Evolutionary conservation across 2,329 filamentous ascomycete genomes (phyloP), one percentile per base, ranked within the genome.

Genomic region (Aspergillus sojae): DNA sequence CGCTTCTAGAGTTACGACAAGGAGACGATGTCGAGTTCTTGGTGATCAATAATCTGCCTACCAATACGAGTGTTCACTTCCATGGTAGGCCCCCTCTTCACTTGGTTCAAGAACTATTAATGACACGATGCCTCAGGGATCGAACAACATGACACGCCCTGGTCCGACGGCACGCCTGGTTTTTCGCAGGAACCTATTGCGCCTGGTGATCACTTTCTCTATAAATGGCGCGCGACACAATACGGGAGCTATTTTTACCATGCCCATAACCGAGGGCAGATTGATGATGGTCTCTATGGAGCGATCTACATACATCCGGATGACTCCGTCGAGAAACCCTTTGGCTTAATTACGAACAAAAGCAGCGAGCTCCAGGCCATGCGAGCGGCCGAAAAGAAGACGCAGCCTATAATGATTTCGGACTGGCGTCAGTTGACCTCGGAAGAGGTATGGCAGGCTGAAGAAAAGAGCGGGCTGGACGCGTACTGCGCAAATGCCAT

Each of bases 191-290:
- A 75, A 3, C 75, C 81, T 7, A 86, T 88, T 61, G 70, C 75
- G 6, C 80, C 85, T 0, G 82, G 83, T 6, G 71, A 69, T 3
- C 78, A 71, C 48, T 88, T 84, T 68, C 77, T 78, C 0, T 85
- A 88, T 70, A 77, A 77, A 45, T 88, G 84, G 77, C 79, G 77
- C 28, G 85, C 86, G 0, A 81, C 80, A 0, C 81, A 86, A 56
- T 81, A 85, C 67, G 86, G 87, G 19, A 83, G 80, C 61, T 86
- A 84, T 74, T 88, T 84, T 80, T 89, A 88, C 66, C 86, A 88
- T 72, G 82, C 84, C 0, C 86, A 89, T 66, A 78, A 78, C 28
- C 74, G 77, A 3, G 80, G 81, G 2, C 85, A 88, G 63, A 81
- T 88, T 12, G 82, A 86, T 57, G 87, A 89, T 67, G 87, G 87